phyloP scores from a whole-genome alignment of 768 basidiomycete species.

The Suillus weaverae region DNA sequence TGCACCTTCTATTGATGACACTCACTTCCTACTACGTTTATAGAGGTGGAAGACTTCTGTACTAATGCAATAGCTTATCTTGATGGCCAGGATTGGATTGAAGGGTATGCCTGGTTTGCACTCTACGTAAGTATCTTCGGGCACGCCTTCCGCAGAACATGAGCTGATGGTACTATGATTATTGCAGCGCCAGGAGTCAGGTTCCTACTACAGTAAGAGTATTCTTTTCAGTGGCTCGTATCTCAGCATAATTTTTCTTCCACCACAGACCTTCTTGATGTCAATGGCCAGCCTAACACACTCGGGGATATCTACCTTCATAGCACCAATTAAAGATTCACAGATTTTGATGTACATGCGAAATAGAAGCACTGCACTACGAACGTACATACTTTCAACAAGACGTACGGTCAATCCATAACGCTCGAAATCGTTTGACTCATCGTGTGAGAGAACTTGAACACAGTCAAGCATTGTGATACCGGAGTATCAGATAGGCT shows the following conservation, averaged over 20 bases:
- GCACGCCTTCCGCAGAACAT: not conserved
- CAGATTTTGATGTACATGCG: not conserved
- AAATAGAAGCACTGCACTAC: not conserved
- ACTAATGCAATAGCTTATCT: constrained; percentile 6
- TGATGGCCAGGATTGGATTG: constrained; percentile 15
- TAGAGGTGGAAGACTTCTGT: constrained; percentile 17
- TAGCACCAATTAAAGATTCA: constrained; percentile 9
- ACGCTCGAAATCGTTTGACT: not conserved
- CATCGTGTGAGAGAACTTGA: not conserved
- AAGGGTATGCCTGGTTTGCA: constrained; percentile 22
- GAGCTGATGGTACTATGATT: not conserved
- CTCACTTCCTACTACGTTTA: not conserved
- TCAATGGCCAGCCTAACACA: constrained; percentile 44
- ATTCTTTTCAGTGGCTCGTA: not conserved
- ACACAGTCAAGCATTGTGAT: not conserved
- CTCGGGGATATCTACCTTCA: constrained; percentile 48
- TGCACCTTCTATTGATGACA: not conserved
- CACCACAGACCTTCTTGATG: constrained; percentile 41
- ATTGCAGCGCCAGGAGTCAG: constrained; percentile 40
- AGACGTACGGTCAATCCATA: not conserved
- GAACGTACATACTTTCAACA: not conserved
- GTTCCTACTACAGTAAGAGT: constrained; percentile 43
- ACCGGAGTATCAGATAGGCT: not conserved
- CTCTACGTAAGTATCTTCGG: constrained; percentile 13
- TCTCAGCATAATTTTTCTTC: not conserved